Conservation (phyloP, 371 early-diverging fungal species). For the Dipsacomyces acuminosporus region DNA sequence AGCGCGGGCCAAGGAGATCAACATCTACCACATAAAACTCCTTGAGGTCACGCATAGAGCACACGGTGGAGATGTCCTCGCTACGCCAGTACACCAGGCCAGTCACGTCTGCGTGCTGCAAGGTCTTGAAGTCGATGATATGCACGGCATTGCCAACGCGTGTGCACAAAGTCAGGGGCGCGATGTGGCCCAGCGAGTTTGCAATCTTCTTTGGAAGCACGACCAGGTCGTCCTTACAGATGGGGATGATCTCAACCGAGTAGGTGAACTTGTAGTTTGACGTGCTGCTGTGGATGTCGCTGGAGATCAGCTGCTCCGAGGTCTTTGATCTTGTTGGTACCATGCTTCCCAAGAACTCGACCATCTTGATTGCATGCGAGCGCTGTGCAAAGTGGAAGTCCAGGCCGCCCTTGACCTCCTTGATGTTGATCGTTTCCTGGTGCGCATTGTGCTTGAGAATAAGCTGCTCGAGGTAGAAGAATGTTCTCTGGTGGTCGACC, state of each 20-base stretch:
- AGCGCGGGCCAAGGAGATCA: conserved; percentile 65
- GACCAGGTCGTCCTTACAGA: conserved; percentile 98
- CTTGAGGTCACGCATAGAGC: conserved; percentile 66
- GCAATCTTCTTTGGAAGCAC: conserved; percentile 83
- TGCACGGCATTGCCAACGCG: conserved; percentile 84
- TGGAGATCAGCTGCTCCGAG: conserved; percentile 94
- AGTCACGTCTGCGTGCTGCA: conserved; percentile 71
- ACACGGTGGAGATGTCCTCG: conserved; percentile 68
- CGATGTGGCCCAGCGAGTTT: conserved; percentile 76
- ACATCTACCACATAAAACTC: conserved; percentile 95
- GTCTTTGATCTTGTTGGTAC: conserved; percentile 84
- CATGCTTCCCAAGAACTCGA: conserved; percentile 87
- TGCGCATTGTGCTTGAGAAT: conserved; percentile 98
- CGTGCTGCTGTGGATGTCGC: conserved; percentile 91
- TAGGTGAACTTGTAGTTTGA: conserved; percentile 97
- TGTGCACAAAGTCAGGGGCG: conserved; percentile 75
- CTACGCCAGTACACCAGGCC: conserved; percentile 75
- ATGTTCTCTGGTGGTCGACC: conserved; percentile 95
- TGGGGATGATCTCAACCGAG: conserved; percentile 93
- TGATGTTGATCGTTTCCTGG: conserved; percentile 96
- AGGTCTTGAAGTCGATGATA: conserved; percentile 78
- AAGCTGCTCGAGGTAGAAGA: conserved; percentile 97
- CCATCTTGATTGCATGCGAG: conserved; percentile 92
- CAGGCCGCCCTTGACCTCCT: conserved; percentile 95
- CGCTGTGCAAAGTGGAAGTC: conserved; percentile 97